A percentile compares a stretch with the other conserved stretches of the same genome.
Evolutionary conservation across 371 early-diverging fungal genomes (phyloP).

Genomic region (Syncephalastrum sp.): DNA sequence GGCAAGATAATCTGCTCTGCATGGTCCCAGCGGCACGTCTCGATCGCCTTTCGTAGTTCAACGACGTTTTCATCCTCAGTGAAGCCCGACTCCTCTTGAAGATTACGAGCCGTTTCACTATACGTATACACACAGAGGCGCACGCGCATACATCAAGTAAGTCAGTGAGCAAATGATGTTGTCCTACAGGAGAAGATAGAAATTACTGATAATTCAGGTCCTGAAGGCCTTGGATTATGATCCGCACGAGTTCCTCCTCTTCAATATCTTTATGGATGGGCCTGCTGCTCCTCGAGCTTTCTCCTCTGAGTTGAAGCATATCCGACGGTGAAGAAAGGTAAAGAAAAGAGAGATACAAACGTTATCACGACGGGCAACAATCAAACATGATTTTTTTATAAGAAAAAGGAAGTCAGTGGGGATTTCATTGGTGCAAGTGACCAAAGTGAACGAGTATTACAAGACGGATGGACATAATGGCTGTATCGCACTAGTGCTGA

Average conservation of each 20-base stretch:
- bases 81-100: conserved; percentile 75
- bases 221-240: conserved; percentile 83
- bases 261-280: not conserved
- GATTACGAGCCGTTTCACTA: conserved; percentile 56
- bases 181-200: not conserved
- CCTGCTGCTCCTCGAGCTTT: too few relatives aligned
- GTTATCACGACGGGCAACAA: too few relatives aligned
- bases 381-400: too few relatives aligned
- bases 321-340: too few relatives aligned
- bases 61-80: conserved; percentile 63
- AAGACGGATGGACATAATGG: too few relatives aligned
- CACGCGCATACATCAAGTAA: conserved; percentile 1
- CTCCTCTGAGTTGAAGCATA: too few relatives aligned
- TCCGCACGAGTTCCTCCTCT: conserved; percentile 77
- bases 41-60: conserved; percentile 62
- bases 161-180: not conserved
- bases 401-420: too few relatives aligned
- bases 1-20: conserved; percentile 57
- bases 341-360: too few relatives aligned
- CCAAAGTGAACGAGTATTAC: too few relatives aligned
- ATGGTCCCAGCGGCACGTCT: conserved; percentile 73
- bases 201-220: conserved; percentile 80
- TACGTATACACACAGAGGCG: not conserved
- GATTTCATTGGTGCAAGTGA: too few relatives aligned
- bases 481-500: too few relatives aligned